These are phyloP conservation scores for Exophiala spinifera DNA, from an alignment of 2,329 filamentous ascomycete species.

Conservation along the genomic window DNA sequence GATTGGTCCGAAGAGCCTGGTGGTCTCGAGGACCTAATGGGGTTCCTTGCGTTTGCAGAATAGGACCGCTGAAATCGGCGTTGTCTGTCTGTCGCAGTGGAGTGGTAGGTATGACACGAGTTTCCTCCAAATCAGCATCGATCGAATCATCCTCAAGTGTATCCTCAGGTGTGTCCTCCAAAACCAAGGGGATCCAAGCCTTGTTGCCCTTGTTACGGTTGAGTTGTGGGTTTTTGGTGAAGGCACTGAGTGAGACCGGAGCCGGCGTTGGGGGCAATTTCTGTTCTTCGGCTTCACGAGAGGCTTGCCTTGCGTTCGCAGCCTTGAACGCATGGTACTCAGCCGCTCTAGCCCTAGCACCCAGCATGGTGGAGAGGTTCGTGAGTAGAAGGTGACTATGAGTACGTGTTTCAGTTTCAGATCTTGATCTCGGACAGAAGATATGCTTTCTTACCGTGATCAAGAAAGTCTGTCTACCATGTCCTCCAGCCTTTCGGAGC, in stretches of 20 bases:
- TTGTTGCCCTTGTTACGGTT: slow-evolving; percentile 30
- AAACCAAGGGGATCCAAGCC: slow-evolving; percentile 25
- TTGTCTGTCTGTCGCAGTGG: slow-evolving; percentile 5
- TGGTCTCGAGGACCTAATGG: slow-evolving; percentile 6
- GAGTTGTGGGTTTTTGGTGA: slow-evolving; percentile 21
- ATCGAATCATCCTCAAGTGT: slow-evolving; percentile 15
- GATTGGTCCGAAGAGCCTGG: background rate
- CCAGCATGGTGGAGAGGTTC: slow-evolving; percentile 20
- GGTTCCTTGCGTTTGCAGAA: background rate
- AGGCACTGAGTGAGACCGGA: slow-evolving; percentile 27
- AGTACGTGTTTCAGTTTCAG: slow-evolving; percentile 1
- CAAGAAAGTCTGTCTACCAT: background rate
- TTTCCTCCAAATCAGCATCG: background rate
- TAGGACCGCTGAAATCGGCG: background rate
- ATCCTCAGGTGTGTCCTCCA: slow-evolving; percentile 22
- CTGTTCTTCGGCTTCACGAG: slow-evolving; percentile 27
- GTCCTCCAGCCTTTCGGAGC: background rate
- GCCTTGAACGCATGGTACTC: slow-evolving; percentile 28
- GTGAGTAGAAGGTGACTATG: background rate
- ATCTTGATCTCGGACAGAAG: background rate
- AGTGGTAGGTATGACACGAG: background rate
- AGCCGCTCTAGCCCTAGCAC: slow-evolving; percentile 28
- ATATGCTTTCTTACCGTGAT: slow-evolving; percentile 4
- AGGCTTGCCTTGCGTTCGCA: slow-evolving; percentile 28
- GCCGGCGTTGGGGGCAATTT: slow-evolving; percentile 25